Percentiles rank a stretch among this genome's conserved stretches.
These are phyloP conservation scores for Pseudotsuga menziesii DNA, from an alignment of 75 land plant species.

Conservation along the genomic window DNA sequence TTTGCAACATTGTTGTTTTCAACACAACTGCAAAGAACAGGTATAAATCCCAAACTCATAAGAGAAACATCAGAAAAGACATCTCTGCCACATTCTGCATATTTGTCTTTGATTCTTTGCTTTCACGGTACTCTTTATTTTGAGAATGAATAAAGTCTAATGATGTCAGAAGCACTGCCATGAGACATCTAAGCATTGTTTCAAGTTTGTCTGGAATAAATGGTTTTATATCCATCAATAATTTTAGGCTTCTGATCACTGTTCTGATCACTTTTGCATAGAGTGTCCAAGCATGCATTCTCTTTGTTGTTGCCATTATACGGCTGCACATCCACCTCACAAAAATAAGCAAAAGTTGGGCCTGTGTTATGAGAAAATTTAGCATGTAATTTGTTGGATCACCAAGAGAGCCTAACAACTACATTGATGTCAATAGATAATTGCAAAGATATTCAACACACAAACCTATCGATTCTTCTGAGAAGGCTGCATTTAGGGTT, in stretches of 20 bases:
- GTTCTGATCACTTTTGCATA: constrained; percentile 50
- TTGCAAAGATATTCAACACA: constrained; percentile 49
- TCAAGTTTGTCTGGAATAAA: too few species aligned
- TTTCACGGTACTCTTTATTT: too few species aligned
- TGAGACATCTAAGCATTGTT: too few species aligned
- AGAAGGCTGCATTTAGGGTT: constrained; percentile 1
- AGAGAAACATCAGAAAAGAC: too few species aligned
- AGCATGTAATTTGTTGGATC: constrained; percentile 30
- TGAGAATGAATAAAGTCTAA: too few species aligned
- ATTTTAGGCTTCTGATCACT: constrained; percentile 32
- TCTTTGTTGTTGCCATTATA: background rate
- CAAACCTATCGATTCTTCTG: constrained; percentile 16
- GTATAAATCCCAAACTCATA: too few species aligned
- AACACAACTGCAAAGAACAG: too few species aligned
- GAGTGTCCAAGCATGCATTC: constrained; percentile 15
- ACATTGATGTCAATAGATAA: constrained; percentile 23
- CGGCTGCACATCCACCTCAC: constrained; percentile 20
- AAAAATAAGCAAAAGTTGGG: constrained; percentile 46
- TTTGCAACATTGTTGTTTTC: too few species aligned
- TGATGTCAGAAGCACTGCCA: too few species aligned
- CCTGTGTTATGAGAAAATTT: constrained; percentile 49
- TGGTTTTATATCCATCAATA: constrained; percentile 24
- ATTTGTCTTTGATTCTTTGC: too few species aligned
- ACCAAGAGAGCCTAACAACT: constrained; percentile 24
- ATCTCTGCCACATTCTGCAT: too few species aligned